Base-by-base conservation (phyloP, 2,329 filamentous ascomycete species). In the Aaosphaeria pasadenensis region DNA sequence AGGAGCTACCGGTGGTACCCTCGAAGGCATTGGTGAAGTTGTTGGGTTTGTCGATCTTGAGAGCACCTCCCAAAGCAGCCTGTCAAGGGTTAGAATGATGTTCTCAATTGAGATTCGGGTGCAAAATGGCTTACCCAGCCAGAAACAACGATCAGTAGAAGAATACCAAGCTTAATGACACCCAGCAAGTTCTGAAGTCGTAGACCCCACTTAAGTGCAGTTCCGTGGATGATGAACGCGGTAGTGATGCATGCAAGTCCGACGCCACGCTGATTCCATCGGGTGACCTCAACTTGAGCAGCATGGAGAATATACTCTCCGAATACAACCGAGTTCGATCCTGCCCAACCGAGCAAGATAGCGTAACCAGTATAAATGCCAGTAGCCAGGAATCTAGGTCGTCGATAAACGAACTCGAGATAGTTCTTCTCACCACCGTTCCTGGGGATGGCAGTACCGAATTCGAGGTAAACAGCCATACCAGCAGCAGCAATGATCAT, bases 271-370 rank as follows among this genome's bases (percentile, higher is more conserved):
- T 87, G 82, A 64, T 87, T 86, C 84, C 84, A 87, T 24, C 83
- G 74, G 43, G 73, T 77, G 28, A 85, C 80, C 54, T 87, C 79
- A 24, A 82, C 75, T 9, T 82, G 71, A 7, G 84, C 81, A 6
- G 85, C 85, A 59, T 85, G 77, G 2, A 88, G 76, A 48, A 88
- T 82, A 66, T 88, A 88, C 62, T 87, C 83, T 50, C 84, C 84
- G 54, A 88, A 87, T 36, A 87, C 78, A 53, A 88, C 81, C 1
- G 80, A 85, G 66, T 88, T 88, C 11, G 81, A 81, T 5, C 80
- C 81, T 0, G 83, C 82, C 82, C 83, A 87, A 9, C 71, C 65
- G 30, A 87, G 77, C 1, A 87, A 74, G 29, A 87, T 60, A 9
- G 85, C 79, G 52, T 86, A 86, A 30, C 79, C 77, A 28, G 70